These are phyloP conservation scores for Wakefieldia striispora DNA, from an alignment of 768 basidiomycete species.

Conservation along the genomic window DNA sequence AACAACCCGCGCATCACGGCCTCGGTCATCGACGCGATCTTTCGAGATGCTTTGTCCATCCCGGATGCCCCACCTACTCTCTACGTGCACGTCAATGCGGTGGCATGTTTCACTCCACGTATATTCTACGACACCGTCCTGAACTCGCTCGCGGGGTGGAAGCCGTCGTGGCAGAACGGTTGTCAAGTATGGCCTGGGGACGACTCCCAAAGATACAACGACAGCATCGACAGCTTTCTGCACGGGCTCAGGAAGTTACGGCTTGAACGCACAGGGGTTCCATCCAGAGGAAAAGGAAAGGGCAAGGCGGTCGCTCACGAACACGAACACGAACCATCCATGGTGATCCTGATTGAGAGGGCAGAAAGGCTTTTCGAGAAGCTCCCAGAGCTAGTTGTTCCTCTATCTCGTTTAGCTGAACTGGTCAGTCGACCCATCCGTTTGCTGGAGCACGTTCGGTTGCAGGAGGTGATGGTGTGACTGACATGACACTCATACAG, in stretches of 20 bases:
- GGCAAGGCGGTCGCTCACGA: conserved; percentile 24
- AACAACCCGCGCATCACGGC: conserved; percentile 46
- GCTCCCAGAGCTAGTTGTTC: conserved; percentile 65
- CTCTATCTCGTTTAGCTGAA: conserved; percentile 69
- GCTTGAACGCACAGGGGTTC: conserved; percentile 14
- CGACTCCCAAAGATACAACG: conserved; percentile 51
- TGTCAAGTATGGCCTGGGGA: conserved; percentile 55
- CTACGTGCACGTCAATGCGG: conserved; percentile 51
- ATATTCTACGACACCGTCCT: conserved; percentile 66
- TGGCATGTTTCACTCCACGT: conserved; percentile 59
- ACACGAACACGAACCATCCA: conserved; percentile 23
- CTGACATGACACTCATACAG: conserved; percentile 39
- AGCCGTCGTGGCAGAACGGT: conserved; percentile 57
- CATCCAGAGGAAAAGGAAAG: conserved; percentile 27
- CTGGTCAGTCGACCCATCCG: conserved; percentile 44
- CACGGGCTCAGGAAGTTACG: conserved; percentile 53
- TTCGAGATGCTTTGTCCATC: conserved; percentile 13
- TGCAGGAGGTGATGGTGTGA: neutral
- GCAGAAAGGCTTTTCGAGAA: conserved; percentile 63
- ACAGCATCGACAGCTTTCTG: conserved; percentile 66
- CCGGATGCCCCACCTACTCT: conserved; percentile 27
- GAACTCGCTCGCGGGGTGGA: conserved; percentile 57
- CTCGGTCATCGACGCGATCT: conserved; percentile 28
- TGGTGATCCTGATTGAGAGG: conserved; percentile 65
- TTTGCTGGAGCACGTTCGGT: neutral